phyloP scores from a whole-genome alignment of 768 basidiomycete genomes.

The Pisolithus tinctorius region DNA sequence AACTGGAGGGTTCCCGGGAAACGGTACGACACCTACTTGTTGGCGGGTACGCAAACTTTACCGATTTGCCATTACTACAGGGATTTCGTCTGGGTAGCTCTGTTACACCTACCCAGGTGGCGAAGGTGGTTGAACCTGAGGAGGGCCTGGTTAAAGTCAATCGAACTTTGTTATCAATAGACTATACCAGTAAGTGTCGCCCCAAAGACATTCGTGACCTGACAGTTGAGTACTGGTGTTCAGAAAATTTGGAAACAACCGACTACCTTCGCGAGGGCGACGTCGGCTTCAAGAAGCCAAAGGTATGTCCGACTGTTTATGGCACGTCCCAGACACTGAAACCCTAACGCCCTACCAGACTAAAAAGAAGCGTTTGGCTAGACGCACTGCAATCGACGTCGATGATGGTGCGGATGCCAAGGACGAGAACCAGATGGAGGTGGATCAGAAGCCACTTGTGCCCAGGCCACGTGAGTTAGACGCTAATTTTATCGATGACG shows the following conservation, averaged over 20 bases:
- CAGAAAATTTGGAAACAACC: constrained; percentile 79
- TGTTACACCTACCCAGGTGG: constrained; percentile 31
- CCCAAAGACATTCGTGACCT: neutral
- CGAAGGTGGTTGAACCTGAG: constrained; percentile 37
- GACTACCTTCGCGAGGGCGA: constrained; percentile 93
- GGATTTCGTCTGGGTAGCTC: constrained; percentile 83
- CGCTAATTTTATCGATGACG: constrained; percentile 93
- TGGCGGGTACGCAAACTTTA: neutral
- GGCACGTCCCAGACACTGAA: neutral
- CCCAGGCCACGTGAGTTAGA: constrained; percentile 69
- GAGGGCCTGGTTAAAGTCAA: constrained; percentile 59
- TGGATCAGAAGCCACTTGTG: constrained; percentile 68
- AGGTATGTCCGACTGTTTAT: constrained; percentile 38
- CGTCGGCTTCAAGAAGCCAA: constrained; percentile 90
- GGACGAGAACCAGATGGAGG: constrained; percentile 52
- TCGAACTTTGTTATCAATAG: constrained; percentile 75
- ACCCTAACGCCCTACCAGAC: constrained; percentile 40
- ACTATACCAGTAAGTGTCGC: constrained; percentile 74
- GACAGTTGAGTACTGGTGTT: neutral
- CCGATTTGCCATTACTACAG: constrained; percentile 31
- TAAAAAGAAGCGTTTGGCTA: constrained; percentile 84
- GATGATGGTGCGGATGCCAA: constrained; percentile 29
- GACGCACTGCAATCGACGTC: constrained; percentile 42
- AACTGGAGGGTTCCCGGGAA: constrained; percentile 67
- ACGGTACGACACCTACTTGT: constrained; percentile 38